phyloP scores from a whole-genome alignment of 768 basidiomycete genomes.

The Boletus bicolor region DNA sequence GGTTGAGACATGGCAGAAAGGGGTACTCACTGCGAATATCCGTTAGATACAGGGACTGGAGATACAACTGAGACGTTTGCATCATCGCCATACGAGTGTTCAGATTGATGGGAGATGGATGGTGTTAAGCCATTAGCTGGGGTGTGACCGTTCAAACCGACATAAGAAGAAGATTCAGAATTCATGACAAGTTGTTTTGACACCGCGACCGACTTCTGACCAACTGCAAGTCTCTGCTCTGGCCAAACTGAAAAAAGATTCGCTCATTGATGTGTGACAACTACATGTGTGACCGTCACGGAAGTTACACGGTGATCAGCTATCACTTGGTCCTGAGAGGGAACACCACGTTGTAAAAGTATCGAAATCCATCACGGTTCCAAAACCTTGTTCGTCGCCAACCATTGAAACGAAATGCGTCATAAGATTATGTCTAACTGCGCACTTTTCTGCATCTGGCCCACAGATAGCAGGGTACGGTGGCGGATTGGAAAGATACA shows the following conservation, averaged over 20 bases:
- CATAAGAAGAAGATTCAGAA: constrained; percentile 29
- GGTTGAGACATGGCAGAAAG: neutral
- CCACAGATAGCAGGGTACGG: constrained; percentile 50
- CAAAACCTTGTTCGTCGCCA: constrained; percentile 33
- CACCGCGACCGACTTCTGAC: neutral
- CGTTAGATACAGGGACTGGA: constrained; percentile 49
- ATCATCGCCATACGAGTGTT: constrained; percentile 37
- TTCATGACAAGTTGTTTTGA: constrained; percentile 20
- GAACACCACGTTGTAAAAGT: constrained; percentile 23
- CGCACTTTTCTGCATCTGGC: constrained; percentile 34
- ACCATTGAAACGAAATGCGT: constrained; percentile 53
- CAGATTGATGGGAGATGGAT: constrained; percentile 35
- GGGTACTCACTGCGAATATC: constrained; percentile 55
- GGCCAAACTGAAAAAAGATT: constrained; percentile 14
- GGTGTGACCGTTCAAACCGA: constrained; percentile 50
- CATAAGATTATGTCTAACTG: constrained; percentile 55
- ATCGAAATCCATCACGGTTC: constrained; percentile 38
- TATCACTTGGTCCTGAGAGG: too few relatives aligned
- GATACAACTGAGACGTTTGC: constrained; percentile 17
- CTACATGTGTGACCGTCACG: constrained; percentile 22
- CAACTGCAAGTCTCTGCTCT: neutral
- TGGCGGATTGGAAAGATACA: constrained; percentile 48
- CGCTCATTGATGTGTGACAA: constrained; percentile 20
- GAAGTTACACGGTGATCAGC: constrained; percentile 4
- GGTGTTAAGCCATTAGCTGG: constrained; percentile 49